Percentiles rank a stretch among this genome's conserved stretches.
Evolutionary conservation across 2,329 filamentous ascomycete genomes (phyloP).

Genomic region (Talaromyces sp.): DNA sequence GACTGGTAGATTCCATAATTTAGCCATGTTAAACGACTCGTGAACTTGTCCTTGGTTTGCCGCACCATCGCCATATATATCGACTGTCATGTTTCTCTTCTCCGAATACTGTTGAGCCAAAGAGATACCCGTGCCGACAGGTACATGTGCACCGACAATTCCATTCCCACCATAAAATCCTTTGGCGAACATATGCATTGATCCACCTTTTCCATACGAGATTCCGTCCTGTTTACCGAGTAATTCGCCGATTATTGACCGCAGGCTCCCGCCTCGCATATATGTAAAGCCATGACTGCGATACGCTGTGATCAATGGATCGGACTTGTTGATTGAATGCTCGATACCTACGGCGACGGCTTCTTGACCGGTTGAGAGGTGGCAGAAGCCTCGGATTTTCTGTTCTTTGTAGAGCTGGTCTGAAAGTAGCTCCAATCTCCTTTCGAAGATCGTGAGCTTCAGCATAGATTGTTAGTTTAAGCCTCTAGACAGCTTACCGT

Average conservation of each 20-base stretch:
- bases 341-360: constrained; percentile 91
- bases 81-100: constrained; percentile 74
- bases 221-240: constrained; percentile 88
- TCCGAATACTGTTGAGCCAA: constrained; percentile 88
- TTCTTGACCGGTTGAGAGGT: constrained; percentile 94
- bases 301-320: constrained; percentile 92
- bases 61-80: constrained; percentile 90
- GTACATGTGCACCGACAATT: constrained; percentile 93
- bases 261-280: constrained; percentile 82
- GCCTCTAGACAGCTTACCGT: constrained; percentile 56
- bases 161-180: constrained; percentile 95
- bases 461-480: neutral
- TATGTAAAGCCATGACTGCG: constrained; percentile 93
- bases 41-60: constrained; percentile 97
- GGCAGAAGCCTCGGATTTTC: constrained; percentile 98
- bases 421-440: constrained; percentile 97
- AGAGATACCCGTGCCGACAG: constrained; percentile 85
- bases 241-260: constrained; percentile 87
- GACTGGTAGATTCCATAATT: constrained; percentile 88
- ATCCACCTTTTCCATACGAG: constrained; percentile 91
- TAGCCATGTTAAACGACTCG: constrained; percentile 98
- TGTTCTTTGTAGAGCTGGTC: constrained; percentile 98
- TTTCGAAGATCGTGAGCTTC: constrained; percentile 38
- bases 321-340: constrained; percentile 78
- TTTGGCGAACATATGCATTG: constrained; percentile 97